Conservation (phyloP, 768 basidiomycete species). For the Tricholoma matsutake region DNA sequence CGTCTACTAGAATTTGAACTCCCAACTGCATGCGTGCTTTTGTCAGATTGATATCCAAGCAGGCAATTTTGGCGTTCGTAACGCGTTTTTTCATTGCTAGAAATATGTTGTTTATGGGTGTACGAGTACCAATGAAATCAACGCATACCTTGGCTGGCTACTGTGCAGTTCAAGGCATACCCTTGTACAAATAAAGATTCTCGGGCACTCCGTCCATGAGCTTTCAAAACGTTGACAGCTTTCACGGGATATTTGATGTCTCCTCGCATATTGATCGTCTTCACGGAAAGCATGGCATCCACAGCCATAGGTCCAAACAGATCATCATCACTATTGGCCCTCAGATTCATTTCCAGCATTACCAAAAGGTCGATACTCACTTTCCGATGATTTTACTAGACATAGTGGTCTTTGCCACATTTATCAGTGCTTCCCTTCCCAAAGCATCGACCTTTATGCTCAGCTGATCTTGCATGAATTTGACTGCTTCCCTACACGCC, state of each 20-base stretch:
- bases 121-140: not conserved
- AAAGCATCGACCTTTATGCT: conserved; percentile 91
- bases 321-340: conserved; percentile 78
- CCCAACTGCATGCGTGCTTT: conserved; percentile 98
- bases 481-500: conserved; percentile 95
- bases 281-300: conserved; percentile 97
- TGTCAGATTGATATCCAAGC: conserved; percentile 95
- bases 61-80: conserved; percentile 93
- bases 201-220: conserved; percentile 92
- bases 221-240: conserved; percentile 97
- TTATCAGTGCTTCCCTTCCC: conserved; percentile 90
- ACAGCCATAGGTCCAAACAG: conserved; percentile 98
- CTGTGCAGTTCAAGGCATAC: conserved; percentile 97
- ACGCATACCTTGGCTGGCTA: conserved; percentile 92
- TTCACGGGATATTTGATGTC: conserved; percentile 99
- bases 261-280: conserved; percentile 88
- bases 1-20: conserved; percentile 94
- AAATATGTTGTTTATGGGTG: not conserved
- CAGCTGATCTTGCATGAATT: conserved; percentile 96
- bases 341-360: not conserved
- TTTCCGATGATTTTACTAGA: conserved; percentile 97
- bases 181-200: conserved; percentile 95
- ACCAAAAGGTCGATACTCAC: conserved; percentile 47
- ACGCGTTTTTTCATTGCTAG: conserved; percentile 97
- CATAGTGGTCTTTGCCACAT: conserved; percentile 98